Base-by-base conservation (phyloP, 2,329 filamentous ascomycete species). In the Aureobasidium namibiae region DNA sequence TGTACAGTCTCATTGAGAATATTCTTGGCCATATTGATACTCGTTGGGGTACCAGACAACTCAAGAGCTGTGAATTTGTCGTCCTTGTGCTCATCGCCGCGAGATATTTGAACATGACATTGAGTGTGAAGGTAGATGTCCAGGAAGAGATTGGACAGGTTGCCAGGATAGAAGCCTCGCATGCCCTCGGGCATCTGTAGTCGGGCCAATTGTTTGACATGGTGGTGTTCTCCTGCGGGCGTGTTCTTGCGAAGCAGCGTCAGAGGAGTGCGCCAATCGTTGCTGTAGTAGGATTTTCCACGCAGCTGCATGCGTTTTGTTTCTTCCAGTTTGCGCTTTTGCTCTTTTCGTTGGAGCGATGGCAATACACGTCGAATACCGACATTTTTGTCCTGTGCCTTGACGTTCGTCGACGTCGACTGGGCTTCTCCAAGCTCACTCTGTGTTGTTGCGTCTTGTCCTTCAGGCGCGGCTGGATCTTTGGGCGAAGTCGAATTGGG, bases 171-270 rank as follows among this genome's bases (percentile, higher is more conserved):
- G 46, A 44, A 52, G 21, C 60, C 60, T 36, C 38, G 42, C 45
- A 56, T 61, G 23, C 60, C 60, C 6, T 61, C 16, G 1, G 60
- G 60, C 52, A 61, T 52, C 14, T 36, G 38, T 11, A 61, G 23
- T 18, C 38, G 44, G 7, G 56, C 53, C 7, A 61, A 44, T 3
- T 58, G 45, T 34, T 61, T 61, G 14, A 39, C 60, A 53, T 57
- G 46, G n/a, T 58, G n/a, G 6, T 45, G 16, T 14, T 21, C 18
- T 9, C 45, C 53, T 18, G n/a, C n/a, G 3, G 53, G 46, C 8
- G 60, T 61, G 9, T 53, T 14, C 11, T 53, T 52, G 1, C 52
- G 45, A 1, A 61, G 45, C 23, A 48, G 33, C 41, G 18, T 34
- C 21, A 61, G 13, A 2, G 60, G 42, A 3, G 52, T 50, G 2